A percentile compares a stretch with the other conserved stretches of the same genome.
Evolutionary conservation across 108 stramenopile species (phyloP).

Genomic region (Cyclotella choctawhatcheeana): DNA sequence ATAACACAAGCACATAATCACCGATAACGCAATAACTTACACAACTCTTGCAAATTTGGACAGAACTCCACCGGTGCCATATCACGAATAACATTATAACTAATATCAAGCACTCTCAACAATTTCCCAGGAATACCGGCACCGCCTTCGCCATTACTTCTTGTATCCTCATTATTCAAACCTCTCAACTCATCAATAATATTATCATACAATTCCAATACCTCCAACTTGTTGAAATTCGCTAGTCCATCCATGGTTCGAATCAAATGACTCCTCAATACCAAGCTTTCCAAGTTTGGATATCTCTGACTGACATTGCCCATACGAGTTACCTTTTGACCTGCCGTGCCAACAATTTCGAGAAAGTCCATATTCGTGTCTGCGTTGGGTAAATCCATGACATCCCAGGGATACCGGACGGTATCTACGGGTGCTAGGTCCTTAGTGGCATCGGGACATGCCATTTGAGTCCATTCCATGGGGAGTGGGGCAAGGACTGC

Average conservation of each 20-base stretch:
- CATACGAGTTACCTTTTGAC: constrained; percentile 86
- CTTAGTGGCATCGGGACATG: constrained; percentile 19
- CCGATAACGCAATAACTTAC: constrained; percentile 44
- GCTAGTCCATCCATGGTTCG: constrained; percentile 79
- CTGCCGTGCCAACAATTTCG: constrained; percentile 82
- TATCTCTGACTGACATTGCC: constrained; percentile 57
- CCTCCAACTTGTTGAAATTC: constrained; percentile 61
- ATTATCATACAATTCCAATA: constrained; percentile 97
- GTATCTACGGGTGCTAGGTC: constrained; percentile 16
- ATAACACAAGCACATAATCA: not conserved
- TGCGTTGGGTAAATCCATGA: constrained; percentile 37
- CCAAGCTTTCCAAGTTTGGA: constrained; percentile 58
- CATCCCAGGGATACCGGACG: constrained; percentile 78
- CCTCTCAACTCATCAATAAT: constrained; percentile 68
- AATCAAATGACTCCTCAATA: constrained; percentile 81
- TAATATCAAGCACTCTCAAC: constrained; percentile 83
- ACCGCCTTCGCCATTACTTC: constrained; percentile 32
- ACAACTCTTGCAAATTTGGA: constrained; percentile 77
- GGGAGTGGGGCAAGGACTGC: constrained; percentile 52
- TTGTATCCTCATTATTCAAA: constrained; percentile 41
- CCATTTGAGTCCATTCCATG: constrained; percentile 73
- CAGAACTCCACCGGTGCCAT: constrained; percentile 77
- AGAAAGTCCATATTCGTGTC: constrained; percentile 56
- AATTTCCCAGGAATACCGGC: constrained; percentile 51
- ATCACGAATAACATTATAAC: constrained; percentile 91